Evolutionary conservation across 1,284 basidiomycete genomes (phyloP).

Genomic region (Cryptococcus sp.): DNA sequence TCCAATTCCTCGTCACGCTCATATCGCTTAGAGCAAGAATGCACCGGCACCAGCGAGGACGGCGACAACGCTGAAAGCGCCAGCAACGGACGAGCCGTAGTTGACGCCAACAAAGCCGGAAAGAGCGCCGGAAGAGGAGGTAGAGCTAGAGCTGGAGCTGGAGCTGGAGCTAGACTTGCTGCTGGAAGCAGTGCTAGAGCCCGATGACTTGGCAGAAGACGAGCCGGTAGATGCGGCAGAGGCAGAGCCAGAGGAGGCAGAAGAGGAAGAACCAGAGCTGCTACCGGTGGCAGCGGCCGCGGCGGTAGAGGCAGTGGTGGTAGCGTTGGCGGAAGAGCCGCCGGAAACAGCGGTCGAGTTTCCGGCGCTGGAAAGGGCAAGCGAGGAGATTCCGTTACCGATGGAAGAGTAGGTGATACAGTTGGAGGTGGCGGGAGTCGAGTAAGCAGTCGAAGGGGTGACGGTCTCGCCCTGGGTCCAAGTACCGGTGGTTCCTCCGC

Average conservation of each 20-base stretch:
- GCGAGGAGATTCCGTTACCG: constrained; percentile 37
- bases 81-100: constrained; percentile 27
- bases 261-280: constrained; percentile 15
- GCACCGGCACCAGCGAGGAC: constrained; percentile 42
- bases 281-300: constrained; percentile 16
- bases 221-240: constrained; percentile 11
- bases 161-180: constrained; percentile 12
- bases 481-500: constrained; percentile 23
- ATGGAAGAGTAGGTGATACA: constrained; percentile 52
- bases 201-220: constrained; percentile 15
- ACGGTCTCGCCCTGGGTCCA: constrained; percentile 52
- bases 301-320: constrained; percentile 16
- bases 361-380: constrained; percentile 25
- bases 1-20: neutral
- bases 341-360: constrained; percentile 11
- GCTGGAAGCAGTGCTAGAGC: constrained; percentile 12
- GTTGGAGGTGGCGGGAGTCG: constrained; percentile 51
- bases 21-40: constrained; percentile 38
- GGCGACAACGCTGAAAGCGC: constrained; percentile 30
- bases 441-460: constrained; percentile 46
- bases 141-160: constrained; percentile 11
- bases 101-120: constrained; percentile 19
- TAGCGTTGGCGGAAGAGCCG: constrained; percentile 13
- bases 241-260: constrained; percentile 14
- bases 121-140: constrained; percentile 23